Percentiles rank a stretch among this genome's conserved stretches.
Conservation (phyloP, 2,329 filamentous ascomycete species). For the Pseudogymnoascus sp. region DNA sequence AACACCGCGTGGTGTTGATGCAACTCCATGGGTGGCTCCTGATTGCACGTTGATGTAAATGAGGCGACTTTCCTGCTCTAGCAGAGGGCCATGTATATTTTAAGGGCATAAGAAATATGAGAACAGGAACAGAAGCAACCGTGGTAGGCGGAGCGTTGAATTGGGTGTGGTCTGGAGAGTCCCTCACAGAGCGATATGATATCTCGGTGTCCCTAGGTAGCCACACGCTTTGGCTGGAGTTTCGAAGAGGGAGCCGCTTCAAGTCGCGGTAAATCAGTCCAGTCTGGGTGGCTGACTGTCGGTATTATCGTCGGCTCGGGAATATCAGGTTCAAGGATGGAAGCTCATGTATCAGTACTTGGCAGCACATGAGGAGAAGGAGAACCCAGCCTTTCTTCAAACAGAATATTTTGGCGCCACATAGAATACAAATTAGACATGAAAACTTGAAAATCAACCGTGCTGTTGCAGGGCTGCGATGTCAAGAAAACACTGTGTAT, state of each 20-base stretch:
- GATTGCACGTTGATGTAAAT: background rate
- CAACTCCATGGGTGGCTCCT: background rate
- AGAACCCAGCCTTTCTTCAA: background rate
- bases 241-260: background rate
- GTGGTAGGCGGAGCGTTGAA: background rate
- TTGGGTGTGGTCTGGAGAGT: background rate
- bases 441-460: background rate
- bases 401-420: background rate
- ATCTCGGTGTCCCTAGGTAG: background rate
- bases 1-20: background rate
- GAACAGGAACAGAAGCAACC: background rate
- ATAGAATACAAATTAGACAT: background rate
- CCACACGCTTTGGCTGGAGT: background rate
- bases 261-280: background rate
- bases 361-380: background rate
- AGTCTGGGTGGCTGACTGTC: background rate
- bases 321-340: background rate
- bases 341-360: background rate
- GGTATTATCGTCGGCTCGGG: background rate
- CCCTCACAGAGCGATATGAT: background rate
- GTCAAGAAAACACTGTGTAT: background rate
- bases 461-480: background rate
- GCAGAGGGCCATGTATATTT: background rate
- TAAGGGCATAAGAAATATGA: background rate
- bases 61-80: background rate